Evolutionary conservation across 2,329 filamentous ascomycete genomes (phyloP), one percentile per base, ranked within the genome.

Genomic region (Fusarium kyushuense): DNA sequence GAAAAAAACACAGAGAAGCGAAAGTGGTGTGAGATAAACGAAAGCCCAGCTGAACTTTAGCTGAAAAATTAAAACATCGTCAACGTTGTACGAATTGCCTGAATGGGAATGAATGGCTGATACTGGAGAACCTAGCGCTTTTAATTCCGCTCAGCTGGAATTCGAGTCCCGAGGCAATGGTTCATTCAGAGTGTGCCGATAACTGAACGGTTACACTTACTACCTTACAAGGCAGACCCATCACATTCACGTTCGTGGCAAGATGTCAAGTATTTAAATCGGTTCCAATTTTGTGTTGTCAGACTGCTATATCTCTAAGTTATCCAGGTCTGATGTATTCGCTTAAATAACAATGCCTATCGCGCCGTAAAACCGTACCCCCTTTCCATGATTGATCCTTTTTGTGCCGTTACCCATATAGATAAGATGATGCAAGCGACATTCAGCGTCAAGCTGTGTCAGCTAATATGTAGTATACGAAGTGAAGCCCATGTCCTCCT

Each of bases 361-460:
- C 51, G 58, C 67, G 58, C 71, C 71, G 38, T 66, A 19, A 36
- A 36, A 36, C 65, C 65, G 42, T 68, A 11, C 40, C 63, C 54
- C 54, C 48, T 59, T 58, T 32, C 66, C 61, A 69, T 69, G 65
- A 69, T 69, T 69, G 64, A 64, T 51, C 65, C 66, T 63, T 73
- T 73, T 73, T 73, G 69, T 73, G 60, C 69, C 71, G 69, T 73
- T 61, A 69, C 63, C 71, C 71, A 68, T 72, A 29, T 49, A 69
- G 61, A 49, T 27, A 33, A 38, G 32, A 49, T 49, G 8, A 9
- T 27, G 27, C 27, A 68, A 69, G 55, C 68, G 67, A 62, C 63
- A 56, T 43, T 43, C 58, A 71, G 71, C 71, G 48, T 72, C 71
- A 72, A 72, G 71, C 71, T 67, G 66, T 67, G 57, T 43, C 61